A percentile compares a stretch with the other conserved stretches of the same genome.
phyloP scores from a whole-genome alignment of 768 basidiomycete species.

The Auriscalpium microsporum region DNA sequence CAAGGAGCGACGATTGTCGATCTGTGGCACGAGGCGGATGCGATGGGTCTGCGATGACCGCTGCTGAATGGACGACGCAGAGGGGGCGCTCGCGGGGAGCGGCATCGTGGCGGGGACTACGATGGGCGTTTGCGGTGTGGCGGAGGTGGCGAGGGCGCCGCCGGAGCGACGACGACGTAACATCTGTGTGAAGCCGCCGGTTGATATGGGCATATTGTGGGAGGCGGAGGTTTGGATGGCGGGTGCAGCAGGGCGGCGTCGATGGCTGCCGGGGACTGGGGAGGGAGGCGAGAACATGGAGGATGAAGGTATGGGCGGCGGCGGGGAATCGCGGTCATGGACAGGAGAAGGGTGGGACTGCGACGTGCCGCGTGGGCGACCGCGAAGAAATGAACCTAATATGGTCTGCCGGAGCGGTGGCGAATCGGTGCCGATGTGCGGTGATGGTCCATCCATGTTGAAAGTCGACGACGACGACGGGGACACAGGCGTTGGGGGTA shows the following conservation, averaged over 20 bases:
- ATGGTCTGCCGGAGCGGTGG: constrained; percentile 49
- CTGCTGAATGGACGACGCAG: constrained; percentile 18
- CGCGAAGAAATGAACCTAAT: constrained; percentile 64
- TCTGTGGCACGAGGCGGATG: constrained; percentile 91
- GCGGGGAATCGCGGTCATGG: constrained; percentile 33
- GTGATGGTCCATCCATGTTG: neutral
- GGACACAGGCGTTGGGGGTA: too few relatives aligned
- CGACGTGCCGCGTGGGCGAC: constrained; percentile 59
- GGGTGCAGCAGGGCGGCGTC: constrained; percentile 31
- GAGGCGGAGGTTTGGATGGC: constrained; percentile 30
- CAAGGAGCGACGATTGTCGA: constrained; percentile 82
- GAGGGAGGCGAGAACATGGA: constrained; percentile 23
- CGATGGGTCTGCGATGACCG: constrained; percentile 38
- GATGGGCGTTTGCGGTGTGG: constrained; percentile 19
- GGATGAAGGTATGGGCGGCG: constrained; percentile 30
- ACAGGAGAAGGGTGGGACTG: constrained; percentile 42
- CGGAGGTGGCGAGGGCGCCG: constrained; percentile 35
- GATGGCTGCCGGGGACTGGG: constrained; percentile 24
- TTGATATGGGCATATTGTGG: constrained; percentile 25
- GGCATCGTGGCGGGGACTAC: constrained; percentile 13
- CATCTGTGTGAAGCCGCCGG: constrained; percentile 50
- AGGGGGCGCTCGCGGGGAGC: constrained; percentile 14
- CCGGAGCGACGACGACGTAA: constrained; percentile 61
- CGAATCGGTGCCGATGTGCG: neutral
- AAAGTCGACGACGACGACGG: too few relatives aligned